These are phyloP conservation scores for Helotiales sp. DNA, from an alignment of 2,329 filamentous ascomycete genomes.

Conservation along the genomic window DNA sequence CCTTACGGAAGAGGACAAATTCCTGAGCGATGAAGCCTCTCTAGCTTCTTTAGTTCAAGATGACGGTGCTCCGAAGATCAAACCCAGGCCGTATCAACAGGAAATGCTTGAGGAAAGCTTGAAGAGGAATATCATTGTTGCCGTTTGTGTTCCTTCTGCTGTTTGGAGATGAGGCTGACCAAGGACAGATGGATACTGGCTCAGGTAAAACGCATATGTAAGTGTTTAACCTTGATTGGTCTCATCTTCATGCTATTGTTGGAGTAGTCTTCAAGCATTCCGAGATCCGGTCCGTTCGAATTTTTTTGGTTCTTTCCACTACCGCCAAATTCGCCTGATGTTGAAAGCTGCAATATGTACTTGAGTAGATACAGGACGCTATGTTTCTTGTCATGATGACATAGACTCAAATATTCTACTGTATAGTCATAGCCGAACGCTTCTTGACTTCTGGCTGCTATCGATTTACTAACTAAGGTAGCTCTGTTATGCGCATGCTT, in stretches of 20 bases:
- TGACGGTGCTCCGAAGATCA: slow-evolving; percentile 17
- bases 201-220: slow-evolving; percentile 79
- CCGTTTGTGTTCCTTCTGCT: slow-evolving; percentile 44
- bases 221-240: slow-evolving; percentile 33
- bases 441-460: background rate
- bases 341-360: too few relatives aligned
- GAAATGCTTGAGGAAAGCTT: slow-evolving; percentile 76
- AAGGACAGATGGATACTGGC: slow-evolving; percentile 73
- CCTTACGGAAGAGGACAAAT: slow-evolving; percentile 10
- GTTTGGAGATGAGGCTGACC: background rate
- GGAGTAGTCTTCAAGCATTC: background rate
- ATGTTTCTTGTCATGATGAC: too few relatives aligned
- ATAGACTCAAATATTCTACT: too few relatives aligned
- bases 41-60: slow-evolving; percentile 1
- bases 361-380: too few relatives aligned
- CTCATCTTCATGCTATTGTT: background rate
- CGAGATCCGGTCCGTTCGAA: background rate
- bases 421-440: too few relatives aligned
- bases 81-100: slow-evolving; percentile 56
- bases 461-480: background rate
- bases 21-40: slow-evolving; percentile 8
- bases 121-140: slow-evolving; percentile 69
- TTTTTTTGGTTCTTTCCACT: background rate
- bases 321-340: too few relatives aligned
- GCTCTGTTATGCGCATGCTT: slow-evolving; percentile 29